Percentiles rank a stretch among this genome's conserved stretches.
Evolutionary conservation across 2,329 filamentous ascomycete species (phyloP).

Genomic region (Ilyonectria robusta): DNA sequence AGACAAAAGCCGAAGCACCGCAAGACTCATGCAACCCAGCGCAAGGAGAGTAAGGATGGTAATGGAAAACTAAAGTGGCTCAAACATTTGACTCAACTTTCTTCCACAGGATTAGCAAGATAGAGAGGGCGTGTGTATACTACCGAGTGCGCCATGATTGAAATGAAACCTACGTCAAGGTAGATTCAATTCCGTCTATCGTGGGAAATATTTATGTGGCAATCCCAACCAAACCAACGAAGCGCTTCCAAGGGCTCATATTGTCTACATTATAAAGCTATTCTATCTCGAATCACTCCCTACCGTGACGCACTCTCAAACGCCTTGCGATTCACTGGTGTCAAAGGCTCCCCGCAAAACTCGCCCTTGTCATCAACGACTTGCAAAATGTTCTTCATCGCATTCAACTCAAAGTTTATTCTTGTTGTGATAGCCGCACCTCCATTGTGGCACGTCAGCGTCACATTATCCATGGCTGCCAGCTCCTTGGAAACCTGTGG

Average conservation of each 20-base stretch:
- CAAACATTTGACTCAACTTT: too few relatives aligned
- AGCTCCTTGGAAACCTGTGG: slow-evolving; percentile 60
- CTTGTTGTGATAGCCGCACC: slow-evolving; percentile 55
- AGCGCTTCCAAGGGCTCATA: not conserved
- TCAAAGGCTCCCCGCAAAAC: slow-evolving; percentile 31
- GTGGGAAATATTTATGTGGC: too few relatives aligned
- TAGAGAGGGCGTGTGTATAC: too few relatives aligned
- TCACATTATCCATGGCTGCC: slow-evolving; percentile 57
- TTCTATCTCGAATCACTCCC: not conserved
- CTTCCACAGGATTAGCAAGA: too few relatives aligned
- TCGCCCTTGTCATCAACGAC: slow-evolving; percentile 44
- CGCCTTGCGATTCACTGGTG: slow-evolving; percentile 33
- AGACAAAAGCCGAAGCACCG: too few relatives aligned
- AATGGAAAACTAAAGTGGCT: too few relatives aligned
- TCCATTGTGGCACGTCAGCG: slow-evolving; percentile 55
- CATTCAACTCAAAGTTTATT: slow-evolving; percentile 56
- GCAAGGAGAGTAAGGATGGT: too few relatives aligned
- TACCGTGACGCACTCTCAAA: slow-evolving; percentile 18
- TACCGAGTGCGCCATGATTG: too few relatives aligned
- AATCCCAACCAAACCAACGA: not conserved
- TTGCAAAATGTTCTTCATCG: slow-evolving; percentile 37
- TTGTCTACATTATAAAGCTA: not conserved
- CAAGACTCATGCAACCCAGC: too few relatives aligned
- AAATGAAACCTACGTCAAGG: too few relatives aligned
- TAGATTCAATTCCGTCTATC: too few relatives aligned